Evolutionary conservation across 129 eudicot genomes (phyloP), one percentile per base, ranked within the genome.

Genomic region (Scalesia atractyloides): DNA sequence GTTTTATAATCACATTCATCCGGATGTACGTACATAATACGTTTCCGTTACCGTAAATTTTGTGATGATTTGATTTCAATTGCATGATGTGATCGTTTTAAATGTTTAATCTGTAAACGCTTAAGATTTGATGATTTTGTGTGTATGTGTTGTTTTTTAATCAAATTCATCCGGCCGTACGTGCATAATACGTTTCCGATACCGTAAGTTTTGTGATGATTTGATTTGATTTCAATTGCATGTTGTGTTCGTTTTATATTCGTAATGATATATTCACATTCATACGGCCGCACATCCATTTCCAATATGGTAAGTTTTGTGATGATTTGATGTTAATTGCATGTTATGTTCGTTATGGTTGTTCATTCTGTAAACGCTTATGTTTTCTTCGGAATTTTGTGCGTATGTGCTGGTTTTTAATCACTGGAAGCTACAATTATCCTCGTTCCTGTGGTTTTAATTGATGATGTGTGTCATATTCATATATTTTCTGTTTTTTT

Each of bases 261-360:
- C 34, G 0, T 30, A 30, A 3, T 30, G 34, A 30, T 30, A 30
- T 30, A 30, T 30, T 30, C 34, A 30, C 34, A 30, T 30, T 30
- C 34, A 30, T 30, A 3, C 34, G 98, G 95, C 39, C 95, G 99
- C 36, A 50, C 93, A 34, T 90, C 98, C 70, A 81, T 90, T 59
- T 94, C 98, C 24, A 97, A 94, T 84, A 80, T 88, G 49, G 99
- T 90, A 77, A 49, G 81, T 50, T 76, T 46, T 20, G 24, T 8
- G 9, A 2, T 66, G 24, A 66, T 17, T 34, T 24, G 7, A 13
- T 47, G 3, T 34, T 14, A 26, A 51, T 56, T 63, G 57, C 64
- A 3, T 76, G 41, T 24, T 58, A 7, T 59, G 18, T 57, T 16
- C 4, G 18, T 54, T 4, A 33, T 30, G 14, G 11, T 7, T 49